These are phyloP conservation scores for Excoecaria cochinchinensis DNA, from an alignment of 345 rosid genomes.

Conservation along the genomic window DNA sequence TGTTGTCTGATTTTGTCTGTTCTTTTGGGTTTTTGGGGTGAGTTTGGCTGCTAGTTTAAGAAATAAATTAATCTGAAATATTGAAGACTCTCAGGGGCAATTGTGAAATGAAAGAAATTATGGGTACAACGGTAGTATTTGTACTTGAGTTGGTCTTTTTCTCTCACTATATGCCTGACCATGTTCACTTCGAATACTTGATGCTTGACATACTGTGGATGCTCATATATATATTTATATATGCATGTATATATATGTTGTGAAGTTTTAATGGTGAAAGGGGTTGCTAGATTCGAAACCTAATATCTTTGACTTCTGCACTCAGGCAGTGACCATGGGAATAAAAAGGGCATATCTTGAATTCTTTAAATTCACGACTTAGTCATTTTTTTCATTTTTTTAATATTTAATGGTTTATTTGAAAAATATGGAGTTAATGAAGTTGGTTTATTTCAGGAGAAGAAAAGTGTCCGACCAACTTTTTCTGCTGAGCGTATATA, in stretches of 20 bases:
- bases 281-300: not conserved
- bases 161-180: not conserved
- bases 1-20: not conserved
- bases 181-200: too few species aligned
- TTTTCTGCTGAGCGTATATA: constrained; percentile 86
- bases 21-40: not conserved
- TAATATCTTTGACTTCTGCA: not conserved
- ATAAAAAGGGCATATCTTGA: not conserved
- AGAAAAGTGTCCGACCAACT: constrained; percentile 83
- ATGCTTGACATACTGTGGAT: too few species aligned
- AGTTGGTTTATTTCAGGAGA: constrained; percentile 66
- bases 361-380: not conserved
- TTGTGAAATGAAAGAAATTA: not conserved
- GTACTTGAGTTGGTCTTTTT: not conserved
- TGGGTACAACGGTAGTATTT: not conserved
- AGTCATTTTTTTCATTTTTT: not conserved
- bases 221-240: too few species aligned
- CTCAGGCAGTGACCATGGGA: not conserved
- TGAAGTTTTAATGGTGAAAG: not conserved
- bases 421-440: constrained; percentile 20
- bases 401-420: not conserved
- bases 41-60: not conserved
- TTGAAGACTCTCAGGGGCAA: not conserved
- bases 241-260: not conserved
- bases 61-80: not conserved